Conservation (phyloP, 2,329 filamentous ascomycete species). For the Trematosphaeria pertusa region DNA sequence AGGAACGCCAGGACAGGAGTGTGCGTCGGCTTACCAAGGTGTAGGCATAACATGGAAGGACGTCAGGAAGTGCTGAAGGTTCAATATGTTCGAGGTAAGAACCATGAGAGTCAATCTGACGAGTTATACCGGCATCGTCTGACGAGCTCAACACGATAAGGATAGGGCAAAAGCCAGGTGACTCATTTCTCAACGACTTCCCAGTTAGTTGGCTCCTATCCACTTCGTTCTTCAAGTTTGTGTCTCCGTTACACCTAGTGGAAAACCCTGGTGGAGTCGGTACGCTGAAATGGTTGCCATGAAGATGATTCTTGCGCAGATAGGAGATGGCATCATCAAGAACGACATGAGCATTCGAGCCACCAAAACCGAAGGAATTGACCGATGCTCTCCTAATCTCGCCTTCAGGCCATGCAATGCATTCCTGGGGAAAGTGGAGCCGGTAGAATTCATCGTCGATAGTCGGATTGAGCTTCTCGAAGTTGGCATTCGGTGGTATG, state of each 20-base stretch:
- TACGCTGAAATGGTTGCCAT: not conserved
- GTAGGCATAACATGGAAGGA: not conserved
- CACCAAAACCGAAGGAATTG: constrained; percentile 24
- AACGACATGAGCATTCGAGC: constrained; percentile 22
- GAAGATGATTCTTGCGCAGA: not conserved
- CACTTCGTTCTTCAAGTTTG: not conserved
- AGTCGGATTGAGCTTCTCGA: constrained; percentile 22
- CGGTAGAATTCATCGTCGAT: constrained; percentile 14
- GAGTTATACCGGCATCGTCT: not conserved
- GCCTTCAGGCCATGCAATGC: constrained; percentile 13
- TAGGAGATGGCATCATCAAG: constrained; percentile 20
- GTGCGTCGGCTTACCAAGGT: not conserved
- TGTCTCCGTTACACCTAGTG: not conserved
- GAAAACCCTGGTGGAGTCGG: not conserved
- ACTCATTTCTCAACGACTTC: not conserved
- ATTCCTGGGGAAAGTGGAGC: constrained; percentile 15
- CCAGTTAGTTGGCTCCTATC: not conserved
- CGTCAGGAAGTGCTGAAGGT: not conserved
- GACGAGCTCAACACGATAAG: not conserved
- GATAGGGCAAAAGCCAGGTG: no score
- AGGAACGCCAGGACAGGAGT: not conserved
- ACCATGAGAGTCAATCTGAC: not conserved
- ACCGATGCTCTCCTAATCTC: constrained; percentile 16
- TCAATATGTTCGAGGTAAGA: not conserved
- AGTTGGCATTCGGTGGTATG: constrained; percentile 33